Percentiles rank a stretch among this genome's conserved stretches.
Evolutionary conservation across 257 asterid species (phyloP).

Genomic region (Parsonsia alboflavescens): DNA sequence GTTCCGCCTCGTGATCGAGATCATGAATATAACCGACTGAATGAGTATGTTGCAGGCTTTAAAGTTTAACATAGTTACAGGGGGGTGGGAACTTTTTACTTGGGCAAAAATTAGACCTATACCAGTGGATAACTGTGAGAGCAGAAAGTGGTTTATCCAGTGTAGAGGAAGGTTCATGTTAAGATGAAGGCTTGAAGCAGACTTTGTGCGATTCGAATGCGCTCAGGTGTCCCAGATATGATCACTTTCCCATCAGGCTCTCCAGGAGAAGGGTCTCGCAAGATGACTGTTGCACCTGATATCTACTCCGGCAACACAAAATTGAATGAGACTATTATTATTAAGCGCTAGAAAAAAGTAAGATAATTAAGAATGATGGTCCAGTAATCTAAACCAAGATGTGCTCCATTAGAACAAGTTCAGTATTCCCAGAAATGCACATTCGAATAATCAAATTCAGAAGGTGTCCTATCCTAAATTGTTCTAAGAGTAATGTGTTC

Average conservation of each 20-base stretch:
- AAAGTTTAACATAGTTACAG: not conserved
- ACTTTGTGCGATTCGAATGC: constrained; percentile 42
- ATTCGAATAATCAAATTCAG: not conserved
- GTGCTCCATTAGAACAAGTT: too few relatives aligned
- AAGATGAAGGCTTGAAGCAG: constrained; percentile 49
- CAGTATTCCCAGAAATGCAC: too few relatives aligned
- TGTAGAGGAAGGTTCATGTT: constrained; percentile 5
- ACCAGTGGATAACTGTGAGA: not conserved
- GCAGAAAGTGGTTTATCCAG: not conserved
- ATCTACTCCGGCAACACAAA: constrained; percentile 27
- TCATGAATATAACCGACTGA: not conserved
- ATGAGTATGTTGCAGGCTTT: not conserved
- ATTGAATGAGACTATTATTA: not conserved
- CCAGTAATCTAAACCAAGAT: not conserved
- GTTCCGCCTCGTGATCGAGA: not conserved
- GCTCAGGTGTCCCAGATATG: constrained; percentile 41
- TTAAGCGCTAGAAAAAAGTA: not conserved
- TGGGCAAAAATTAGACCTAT: not conserved
- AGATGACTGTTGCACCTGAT: constrained; percentile 39
- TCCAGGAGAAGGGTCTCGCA: constrained; percentile 41
- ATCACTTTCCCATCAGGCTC: constrained; percentile 41
- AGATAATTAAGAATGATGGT: not conserved
- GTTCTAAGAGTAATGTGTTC: not conserved
- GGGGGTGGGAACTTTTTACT: not conserved
- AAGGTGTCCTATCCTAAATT: not conserved